Conservation (phyloP, 441 rosid genomes). For the Arabidopsis lyrata region DNA sequence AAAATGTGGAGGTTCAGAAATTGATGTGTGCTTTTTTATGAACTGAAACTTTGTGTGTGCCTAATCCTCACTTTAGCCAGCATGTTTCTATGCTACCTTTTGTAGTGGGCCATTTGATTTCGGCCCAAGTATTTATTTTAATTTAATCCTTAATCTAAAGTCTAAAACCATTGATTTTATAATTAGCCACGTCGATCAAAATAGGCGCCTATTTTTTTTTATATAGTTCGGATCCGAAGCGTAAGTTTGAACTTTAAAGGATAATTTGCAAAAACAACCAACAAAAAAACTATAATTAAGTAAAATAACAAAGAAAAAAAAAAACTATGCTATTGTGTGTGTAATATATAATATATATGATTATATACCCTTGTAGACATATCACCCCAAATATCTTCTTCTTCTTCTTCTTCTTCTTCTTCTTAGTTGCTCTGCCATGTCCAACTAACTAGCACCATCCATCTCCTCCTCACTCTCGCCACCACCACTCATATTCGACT, state of each 20-base stretch:
- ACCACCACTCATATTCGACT: too few species aligned
- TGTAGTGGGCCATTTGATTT: slow-evolving; percentile 31
- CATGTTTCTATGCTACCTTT: slow-evolving; percentile 40
- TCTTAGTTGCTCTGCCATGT: too few species aligned
- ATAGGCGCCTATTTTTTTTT: slow-evolving; percentile 46
- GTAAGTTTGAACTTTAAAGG: background rate
- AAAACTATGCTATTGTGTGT: too few species aligned
- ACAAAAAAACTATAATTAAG: too few species aligned
- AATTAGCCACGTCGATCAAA: slow-evolving; percentile 25
- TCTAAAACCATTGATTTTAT: slow-evolving; percentile 2
- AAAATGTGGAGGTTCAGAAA: slow-evolving; percentile 35
- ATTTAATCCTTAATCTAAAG: background rate
- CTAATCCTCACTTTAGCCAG: slow-evolving; percentile 41
- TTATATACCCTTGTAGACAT: too few species aligned
- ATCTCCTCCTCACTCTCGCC: too few species aligned
- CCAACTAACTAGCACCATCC: too few species aligned
- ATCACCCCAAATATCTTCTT: too few species aligned
- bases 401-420: too few species aligned
- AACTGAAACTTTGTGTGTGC: slow-evolving; percentile 26
- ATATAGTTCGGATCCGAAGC: background rate
- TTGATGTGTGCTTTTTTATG: slow-evolving; percentile 37
- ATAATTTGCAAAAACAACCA: too few species aligned
- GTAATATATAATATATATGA: too few species aligned
- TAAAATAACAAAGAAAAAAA: too few species aligned
- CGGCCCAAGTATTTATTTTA: slow-evolving; percentile 34